Percentiles rank a stretch among this genome's conserved stretches.
These are phyloP conservation scores for Quercus parvula DNA, from an alignment of 306 rosid species.

Conservation along the genomic window DNA sequence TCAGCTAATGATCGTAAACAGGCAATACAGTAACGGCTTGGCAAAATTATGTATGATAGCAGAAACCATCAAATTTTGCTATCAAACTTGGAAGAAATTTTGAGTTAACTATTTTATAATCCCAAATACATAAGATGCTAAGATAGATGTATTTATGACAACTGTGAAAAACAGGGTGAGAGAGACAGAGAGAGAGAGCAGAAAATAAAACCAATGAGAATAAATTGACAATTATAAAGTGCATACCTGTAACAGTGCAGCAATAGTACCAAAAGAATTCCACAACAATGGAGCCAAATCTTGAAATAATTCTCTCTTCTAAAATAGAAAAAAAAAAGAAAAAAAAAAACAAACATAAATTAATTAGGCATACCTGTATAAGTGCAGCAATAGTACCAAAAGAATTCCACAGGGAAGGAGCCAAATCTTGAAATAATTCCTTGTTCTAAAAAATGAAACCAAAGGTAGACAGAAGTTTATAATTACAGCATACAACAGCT, in stretches of 20 bases:
- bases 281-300: conserved; percentile 94
- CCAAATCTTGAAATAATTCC: conserved; percentile 38
- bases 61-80: background rate
- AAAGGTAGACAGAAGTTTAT: conserved; percentile 12
- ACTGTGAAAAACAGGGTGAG: background rate
- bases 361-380: conserved; percentile 23
- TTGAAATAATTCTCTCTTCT: conserved; percentile 95
- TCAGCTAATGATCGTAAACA: background rate
- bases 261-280: conserved; percentile 97
- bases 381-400: conserved; percentile 37
- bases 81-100: background rate
- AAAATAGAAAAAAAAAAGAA: conserved; percentile 18
- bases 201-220: conserved; percentile 4
- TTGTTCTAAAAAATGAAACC: conserved; percentile 31
- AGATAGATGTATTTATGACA: background rate
- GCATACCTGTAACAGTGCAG: conserved; percentile 75
- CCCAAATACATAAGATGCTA: conserved; percentile 3
- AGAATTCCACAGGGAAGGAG: conserved; percentile 26
- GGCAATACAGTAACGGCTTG: no score
- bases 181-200: background rate
- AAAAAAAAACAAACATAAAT: background rate
- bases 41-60: no score
- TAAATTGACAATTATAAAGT: conserved; percentile 7
- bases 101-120: background rate
- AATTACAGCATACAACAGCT: conserved; percentile 1